phyloP scores from a whole-genome alignment of 192 early-diverging fungal species.

The Martensiomyces pterosporus region DNA sequence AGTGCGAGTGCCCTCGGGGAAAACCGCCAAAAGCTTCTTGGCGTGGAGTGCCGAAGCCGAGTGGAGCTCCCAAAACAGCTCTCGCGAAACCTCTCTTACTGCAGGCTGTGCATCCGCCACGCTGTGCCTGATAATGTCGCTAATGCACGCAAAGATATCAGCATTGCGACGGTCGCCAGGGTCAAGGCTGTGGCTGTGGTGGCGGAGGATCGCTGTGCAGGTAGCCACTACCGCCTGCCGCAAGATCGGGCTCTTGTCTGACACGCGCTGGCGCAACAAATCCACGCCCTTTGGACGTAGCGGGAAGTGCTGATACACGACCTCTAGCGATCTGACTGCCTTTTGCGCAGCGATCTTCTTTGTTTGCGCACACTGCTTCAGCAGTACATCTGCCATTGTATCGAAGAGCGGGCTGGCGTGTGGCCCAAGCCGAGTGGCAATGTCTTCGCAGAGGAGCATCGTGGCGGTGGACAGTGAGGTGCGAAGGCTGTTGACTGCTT shows the following conservation, averaged over 20 bases:
- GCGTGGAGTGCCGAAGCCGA: slow-evolving; percentile 15
- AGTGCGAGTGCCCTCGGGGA: slow-evolving; percentile 20
- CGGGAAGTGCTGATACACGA: slow-evolving; percentile 33
- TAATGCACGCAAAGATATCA: slow-evolving; percentile 17
- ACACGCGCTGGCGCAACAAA: slow-evolving; percentile 20
- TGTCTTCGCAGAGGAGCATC: slow-evolving; percentile 45
- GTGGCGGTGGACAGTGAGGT: slow-evolving; percentile 38
- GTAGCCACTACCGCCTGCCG: slow-evolving; percentile 30
- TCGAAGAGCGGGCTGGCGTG: slow-evolving; percentile 29
- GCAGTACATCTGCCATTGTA: slow-evolving; percentile 25
- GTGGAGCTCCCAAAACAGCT: slow-evolving; percentile 47
- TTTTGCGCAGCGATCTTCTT: slow-evolving; percentile 45
- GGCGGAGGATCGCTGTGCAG: slow-evolving; percentile 22
- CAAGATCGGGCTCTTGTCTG: slow-evolving; percentile 41
- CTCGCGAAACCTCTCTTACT: slow-evolving; percentile 34
- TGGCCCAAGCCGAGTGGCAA: slow-evolving; percentile 39
- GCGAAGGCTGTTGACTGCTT: slow-evolving; percentile 41
- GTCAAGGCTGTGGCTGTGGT: slow-evolving; percentile 23
- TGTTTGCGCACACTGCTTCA: slow-evolving; percentile 44
- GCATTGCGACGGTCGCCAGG: slow-evolving; percentile 21
- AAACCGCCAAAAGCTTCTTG: slow-evolving; percentile 8
- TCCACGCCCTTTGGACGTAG: slow-evolving; percentile 36
- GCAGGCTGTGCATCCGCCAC: slow-evolving; percentile 39
- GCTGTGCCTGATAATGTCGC: slow-evolving; percentile 12
- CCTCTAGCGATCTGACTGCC: slow-evolving; percentile 30